Conservation (phyloP, 1,139 yeast species). For the Geotrichum histeridarum region DNA sequence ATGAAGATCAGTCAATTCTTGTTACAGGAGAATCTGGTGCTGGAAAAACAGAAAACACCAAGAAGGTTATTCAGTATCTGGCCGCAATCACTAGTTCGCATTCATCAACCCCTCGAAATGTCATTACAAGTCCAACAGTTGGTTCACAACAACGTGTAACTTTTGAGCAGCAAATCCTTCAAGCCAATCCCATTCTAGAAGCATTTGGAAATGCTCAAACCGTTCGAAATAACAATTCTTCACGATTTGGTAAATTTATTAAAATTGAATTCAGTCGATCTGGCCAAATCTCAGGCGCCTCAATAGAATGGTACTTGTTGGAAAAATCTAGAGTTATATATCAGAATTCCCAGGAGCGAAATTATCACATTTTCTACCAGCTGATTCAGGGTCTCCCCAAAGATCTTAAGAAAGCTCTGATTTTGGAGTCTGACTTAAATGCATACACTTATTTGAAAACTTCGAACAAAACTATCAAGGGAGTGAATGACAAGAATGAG, state of each 20-base stretch:
- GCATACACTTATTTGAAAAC: slow-evolving; percentile 56
- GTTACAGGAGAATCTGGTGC: slow-evolving; percentile 99
- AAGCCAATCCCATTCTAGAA: slow-evolving; percentile 93
- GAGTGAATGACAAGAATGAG: slow-evolving; percentile 71
- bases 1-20: slow-evolving; percentile 78
- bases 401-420: slow-evolving; percentile 46
- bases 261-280: slow-evolving; percentile 67
- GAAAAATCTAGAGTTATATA: slow-evolving; percentile 92
- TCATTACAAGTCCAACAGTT: not conserved
- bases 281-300: slow-evolving; percentile 78
- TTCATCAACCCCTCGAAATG: slow-evolving; percentile 16
- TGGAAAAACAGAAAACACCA: slow-evolving; percentile 97
- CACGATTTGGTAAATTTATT: slow-evolving; percentile 94
- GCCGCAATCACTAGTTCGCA: slow-evolving; percentile 57
- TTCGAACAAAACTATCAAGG: slow-evolving; percentile 53
- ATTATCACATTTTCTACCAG: slow-evolving; percentile 91
- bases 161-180: slow-evolving; percentile 79
- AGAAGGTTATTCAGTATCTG: slow-evolving; percentile 85
- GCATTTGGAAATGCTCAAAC: slow-evolving; percentile 98
- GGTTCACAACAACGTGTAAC: slow-evolving; percentile 30
- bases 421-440: slow-evolving; percentile 44
- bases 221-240: slow-evolving; percentile 86
- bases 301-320: slow-evolving; percentile 86
- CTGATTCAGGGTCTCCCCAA: slow-evolving; percentile 62
- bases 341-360: slow-evolving; percentile 73